Conservation (phyloP, 768 basidiomycete species). For the Lactarius trivialis region DNA sequence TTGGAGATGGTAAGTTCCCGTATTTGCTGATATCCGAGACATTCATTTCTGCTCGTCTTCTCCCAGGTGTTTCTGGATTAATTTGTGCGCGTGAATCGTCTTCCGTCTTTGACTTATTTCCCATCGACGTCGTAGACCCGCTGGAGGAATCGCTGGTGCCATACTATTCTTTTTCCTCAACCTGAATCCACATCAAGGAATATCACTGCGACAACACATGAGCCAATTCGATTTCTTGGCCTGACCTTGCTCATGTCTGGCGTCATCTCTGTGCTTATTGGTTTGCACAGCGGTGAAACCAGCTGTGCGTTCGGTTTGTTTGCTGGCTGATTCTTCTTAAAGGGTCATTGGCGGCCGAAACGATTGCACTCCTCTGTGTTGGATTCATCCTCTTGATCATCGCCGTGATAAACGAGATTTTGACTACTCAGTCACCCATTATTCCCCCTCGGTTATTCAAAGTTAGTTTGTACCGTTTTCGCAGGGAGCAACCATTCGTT, state of each 20-base stretch:
- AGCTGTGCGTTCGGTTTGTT: conserved; percentile 45
- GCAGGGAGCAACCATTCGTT: not conserved
- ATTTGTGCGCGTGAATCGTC: conserved; percentile 42
- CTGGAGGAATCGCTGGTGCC: conserved; percentile 55
- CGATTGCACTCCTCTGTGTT: conserved; percentile 54
- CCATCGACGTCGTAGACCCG: conserved; percentile 44
- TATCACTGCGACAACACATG: conserved; percentile 49
- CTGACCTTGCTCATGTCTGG: conserved; percentile 56
- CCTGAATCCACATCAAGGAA: conserved; percentile 65
- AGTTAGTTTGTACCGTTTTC: conserved; percentile 30
- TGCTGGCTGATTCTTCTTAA: not conserved
- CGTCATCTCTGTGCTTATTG: conserved; percentile 59
- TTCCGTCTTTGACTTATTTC: not conserved
- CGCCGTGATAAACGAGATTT: conserved; percentile 51
- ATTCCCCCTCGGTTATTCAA: conserved; percentile 71
- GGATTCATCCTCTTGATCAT: conserved; percentile 48
- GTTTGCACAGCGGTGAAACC: conserved; percentile 64
- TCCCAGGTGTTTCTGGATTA: conserved; percentile 70
- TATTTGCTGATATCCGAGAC: not conserved
- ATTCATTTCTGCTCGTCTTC: not conserved
- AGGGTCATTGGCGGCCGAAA: conserved; percentile 51
- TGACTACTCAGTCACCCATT: conserved; percentile 63
- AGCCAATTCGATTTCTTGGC: conserved; percentile 64
- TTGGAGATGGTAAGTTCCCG: conserved; percentile 61
- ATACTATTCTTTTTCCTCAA: conserved; percentile 71